Conservation (phyloP, 352 stramenopile species). For the Thraustotheca clavata region DNA sequence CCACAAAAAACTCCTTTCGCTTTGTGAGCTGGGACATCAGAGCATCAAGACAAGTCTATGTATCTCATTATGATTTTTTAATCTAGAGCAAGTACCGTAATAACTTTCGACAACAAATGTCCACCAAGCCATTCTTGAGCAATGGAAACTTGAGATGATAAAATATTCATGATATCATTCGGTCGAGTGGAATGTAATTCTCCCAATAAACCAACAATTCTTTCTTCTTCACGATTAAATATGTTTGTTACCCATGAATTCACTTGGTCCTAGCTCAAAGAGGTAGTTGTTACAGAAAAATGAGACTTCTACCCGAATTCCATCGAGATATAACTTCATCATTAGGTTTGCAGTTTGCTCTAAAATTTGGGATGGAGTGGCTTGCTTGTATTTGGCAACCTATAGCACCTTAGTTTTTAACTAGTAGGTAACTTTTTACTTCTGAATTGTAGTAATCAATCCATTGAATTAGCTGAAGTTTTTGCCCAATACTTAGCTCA, state of each 20-base stretch:
- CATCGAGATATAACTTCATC: slow-evolving; percentile 62
- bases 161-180: slow-evolving; percentile 83
- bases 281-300: not conserved
- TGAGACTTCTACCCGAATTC: slow-evolving; percentile 35
- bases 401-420: not conserved
- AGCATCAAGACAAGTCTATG: slow-evolving; percentile 43
- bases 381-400: slow-evolving; percentile 78
- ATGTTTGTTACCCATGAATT: slow-evolving; percentile 81
- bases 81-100: too few relatives aligned
- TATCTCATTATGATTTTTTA: too few relatives aligned
- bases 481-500: slow-evolving; percentile 61
- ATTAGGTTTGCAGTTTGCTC: slow-evolving; percentile 58
- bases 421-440: not conserved
- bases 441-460: slow-evolving; percentile 85
- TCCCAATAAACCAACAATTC: slow-evolving; percentile 41
- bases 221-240: slow-evolving; percentile 73
- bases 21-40: slow-evolving; percentile 69
- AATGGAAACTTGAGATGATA: slow-evolving; percentile 81
- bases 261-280: slow-evolving; percentile 37
- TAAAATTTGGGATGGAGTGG: slow-evolving; percentile 52
- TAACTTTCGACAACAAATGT: slow-evolving; percentile 47
- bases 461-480: slow-evolving; percentile 77
- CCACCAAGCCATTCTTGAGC: slow-evolving; percentile 74
- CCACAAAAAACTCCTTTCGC: slow-evolving; percentile 49
- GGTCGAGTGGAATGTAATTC: slow-evolving; percentile 66